These are phyloP conservation scores for Fusarium tupiense DNA, from an alignment of 2,329 filamentous ascomycete genomes.

Conservation along the genomic window DNA sequence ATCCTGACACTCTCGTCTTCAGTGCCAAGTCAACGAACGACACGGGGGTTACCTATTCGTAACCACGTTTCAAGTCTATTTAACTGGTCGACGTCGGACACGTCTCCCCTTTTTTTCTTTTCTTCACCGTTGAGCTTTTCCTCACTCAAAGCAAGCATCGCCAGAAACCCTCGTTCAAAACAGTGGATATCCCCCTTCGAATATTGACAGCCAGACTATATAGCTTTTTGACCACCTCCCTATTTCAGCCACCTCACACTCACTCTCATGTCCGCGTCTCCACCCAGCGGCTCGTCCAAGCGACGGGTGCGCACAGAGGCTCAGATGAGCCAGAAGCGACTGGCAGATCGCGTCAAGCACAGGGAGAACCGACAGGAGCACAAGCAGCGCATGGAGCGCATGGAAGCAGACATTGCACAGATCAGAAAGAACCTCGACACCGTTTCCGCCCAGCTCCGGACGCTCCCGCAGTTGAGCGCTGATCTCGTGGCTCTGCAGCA, in stretches of 20 bases:
- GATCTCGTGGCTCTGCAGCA: constrained; percentile 26
- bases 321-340: constrained; percentile 42
- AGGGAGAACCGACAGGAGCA: constrained; percentile 40
- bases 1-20: neutral
- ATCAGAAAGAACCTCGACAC: constrained; percentile 36
- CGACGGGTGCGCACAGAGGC: constrained; percentile 38
- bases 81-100: constrained; percentile 36
- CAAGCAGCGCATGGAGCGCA: constrained; percentile 40
- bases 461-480: constrained; percentile 12
- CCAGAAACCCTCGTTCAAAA: constrained; percentile 3
- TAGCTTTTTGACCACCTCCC: neutral
- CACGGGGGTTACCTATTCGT: neutral
- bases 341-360: constrained; percentile 41
- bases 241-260: neutral
- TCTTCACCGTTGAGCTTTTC: neutral
- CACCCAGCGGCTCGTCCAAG: constrained; percentile 25
- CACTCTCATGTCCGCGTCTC: constrained; percentile 25
- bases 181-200: constrained; percentile 1
- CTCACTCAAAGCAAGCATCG: neutral
- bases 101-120: neutral
- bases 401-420: constrained; percentile 39
- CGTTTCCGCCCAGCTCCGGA: constrained; percentile 30
- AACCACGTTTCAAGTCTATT: constrained; percentile 5
- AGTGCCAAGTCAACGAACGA: constrained; percentile 2
- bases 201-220: neutral